Conservation (phyloP, 257 asterid species). For the Jacaranda copaia region DNA sequence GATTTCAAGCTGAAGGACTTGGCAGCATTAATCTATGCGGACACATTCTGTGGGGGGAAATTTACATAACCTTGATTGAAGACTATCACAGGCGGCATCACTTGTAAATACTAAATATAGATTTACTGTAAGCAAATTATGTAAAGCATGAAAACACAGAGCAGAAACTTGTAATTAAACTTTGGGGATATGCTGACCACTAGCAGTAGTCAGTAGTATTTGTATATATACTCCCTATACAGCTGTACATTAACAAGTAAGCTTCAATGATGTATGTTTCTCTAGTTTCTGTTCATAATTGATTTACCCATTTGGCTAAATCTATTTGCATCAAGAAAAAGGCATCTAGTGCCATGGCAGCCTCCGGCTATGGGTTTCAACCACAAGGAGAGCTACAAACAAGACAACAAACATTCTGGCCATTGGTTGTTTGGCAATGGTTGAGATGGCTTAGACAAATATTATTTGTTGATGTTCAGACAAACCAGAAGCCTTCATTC, state of each 20-base stretch:
- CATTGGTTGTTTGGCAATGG: neutral
- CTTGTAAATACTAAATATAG: neutral
- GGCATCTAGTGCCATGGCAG: neutral
- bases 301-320: neutral
- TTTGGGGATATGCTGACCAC: neutral
- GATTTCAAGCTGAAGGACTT: conserved; percentile 20
- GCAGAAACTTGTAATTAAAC: neutral
- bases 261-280: neutral
- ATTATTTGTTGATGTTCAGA: neutral
- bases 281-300: neutral
- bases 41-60: neutral
- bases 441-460: neutral
- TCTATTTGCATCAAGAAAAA: neutral
- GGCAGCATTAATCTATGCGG: neutral
- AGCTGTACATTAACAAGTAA: neutral
- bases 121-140: neutral
- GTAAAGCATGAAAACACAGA: conserved; percentile 4
- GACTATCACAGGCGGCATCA: neutral
- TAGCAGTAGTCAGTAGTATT: neutral
- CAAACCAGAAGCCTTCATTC: neutral
- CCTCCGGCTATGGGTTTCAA: neutral
- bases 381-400: neutral
- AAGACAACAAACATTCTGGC: neutral
- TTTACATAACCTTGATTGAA: neutral
- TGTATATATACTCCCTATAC: neutral